Conservation (phyloP, 2,329 filamentous ascomycete species). For the Hymenotorrendiella dingleyae region DNA sequence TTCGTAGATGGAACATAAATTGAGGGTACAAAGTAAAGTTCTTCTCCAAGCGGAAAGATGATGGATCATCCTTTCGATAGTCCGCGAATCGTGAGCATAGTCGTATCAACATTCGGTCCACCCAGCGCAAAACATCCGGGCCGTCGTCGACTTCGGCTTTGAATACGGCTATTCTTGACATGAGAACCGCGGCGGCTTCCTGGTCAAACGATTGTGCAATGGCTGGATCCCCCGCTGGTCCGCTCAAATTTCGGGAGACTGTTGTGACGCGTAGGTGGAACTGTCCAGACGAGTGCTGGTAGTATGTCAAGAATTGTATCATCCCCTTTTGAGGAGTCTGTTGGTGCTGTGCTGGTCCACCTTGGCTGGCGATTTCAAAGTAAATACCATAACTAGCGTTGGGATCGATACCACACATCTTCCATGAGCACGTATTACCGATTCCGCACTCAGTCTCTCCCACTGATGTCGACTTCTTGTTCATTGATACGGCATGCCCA, state of each 20-base stretch:
- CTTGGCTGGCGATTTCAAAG: constrained; percentile 95
- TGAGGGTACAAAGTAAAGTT: constrained; percentile 99
- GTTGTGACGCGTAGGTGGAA: constrained; percentile 96
- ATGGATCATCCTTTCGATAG: constrained; percentile 96
- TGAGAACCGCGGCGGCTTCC: constrained; percentile 92
- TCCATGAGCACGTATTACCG: constrained; percentile 98
- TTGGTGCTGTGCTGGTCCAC: constrained; percentile 76
- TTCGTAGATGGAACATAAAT: constrained; percentile 98
- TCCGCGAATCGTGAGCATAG: constrained; percentile 95
- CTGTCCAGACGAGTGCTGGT: constrained; percentile 93
- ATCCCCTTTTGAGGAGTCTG: constrained; percentile 86
- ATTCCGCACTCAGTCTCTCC: constrained; percentile 98
- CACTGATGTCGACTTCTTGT: constrained; percentile 96
- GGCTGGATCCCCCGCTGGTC: constrained; percentile 87
- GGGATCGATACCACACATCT: constrained; percentile 98
- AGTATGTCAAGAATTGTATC: constrained; percentile 98
- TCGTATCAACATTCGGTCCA: constrained; percentile 95
- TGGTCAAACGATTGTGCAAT: constrained; percentile 98
- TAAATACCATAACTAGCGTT: constrained; percentile 92
- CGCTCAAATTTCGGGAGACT: constrained; percentile 82
- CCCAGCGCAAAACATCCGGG: constrained; percentile 96
- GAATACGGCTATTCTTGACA: constrained; percentile 99
- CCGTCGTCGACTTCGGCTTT: constrained; percentile 98
- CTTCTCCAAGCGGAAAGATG: constrained; percentile 94
- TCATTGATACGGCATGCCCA: constrained; percentile 90